Base-by-base conservation (phyloP, 179 eudicot genomes). In the Monotropa hypopitys region DNA sequence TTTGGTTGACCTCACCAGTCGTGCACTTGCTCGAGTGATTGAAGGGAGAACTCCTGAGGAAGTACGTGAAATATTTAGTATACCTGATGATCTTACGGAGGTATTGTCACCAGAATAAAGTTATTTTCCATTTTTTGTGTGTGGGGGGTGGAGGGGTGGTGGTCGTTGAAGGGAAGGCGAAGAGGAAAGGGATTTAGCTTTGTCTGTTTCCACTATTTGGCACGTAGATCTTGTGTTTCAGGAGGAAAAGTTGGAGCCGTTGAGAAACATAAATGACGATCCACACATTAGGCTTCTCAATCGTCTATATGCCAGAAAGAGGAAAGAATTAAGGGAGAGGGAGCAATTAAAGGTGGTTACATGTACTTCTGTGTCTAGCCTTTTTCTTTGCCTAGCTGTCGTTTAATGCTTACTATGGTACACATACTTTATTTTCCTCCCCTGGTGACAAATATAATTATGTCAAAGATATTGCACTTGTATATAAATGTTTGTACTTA, bases 181-280 rank as follows among this genome's bases (percentile, higher is more conserved):
- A n/a, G n/a, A n/a, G 0, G 26, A 3, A 20, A 4, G 4, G 59
- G 0, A 23, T 15, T 5, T 40, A 43, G 23, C n/a, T 38, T 33
- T 42, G 32, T 49, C 18, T 33, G 5, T 32, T 32, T 63, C 26
- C n/a, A 51, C 71, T 76, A 10, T 72, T 72, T 76, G 76, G 83
- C 61, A 85, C 46, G 66, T 47, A 20, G 77, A 72, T 53, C 33
- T 75, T 76, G 28, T 77, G 47, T 84, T 72, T 76, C 88, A 92
- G 97, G 97, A 92, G 81, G 97, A 92, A 81, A 92, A 89, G 85
- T 81, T 92, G 83, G 97, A 90, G 77, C 97, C 97, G 35, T 77
- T 89, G 68, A 86, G 85, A 90, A 89, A 89, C 80, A 85, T 85
- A 69, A 92, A 91, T 12, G 94, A 90, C 81, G 97, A 92, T 87